These are phyloP conservation scores for Ophioceras dolichostomum DNA, from an alignment of 2,329 filamentous ascomycete species.

Conservation along the genomic window DNA sequence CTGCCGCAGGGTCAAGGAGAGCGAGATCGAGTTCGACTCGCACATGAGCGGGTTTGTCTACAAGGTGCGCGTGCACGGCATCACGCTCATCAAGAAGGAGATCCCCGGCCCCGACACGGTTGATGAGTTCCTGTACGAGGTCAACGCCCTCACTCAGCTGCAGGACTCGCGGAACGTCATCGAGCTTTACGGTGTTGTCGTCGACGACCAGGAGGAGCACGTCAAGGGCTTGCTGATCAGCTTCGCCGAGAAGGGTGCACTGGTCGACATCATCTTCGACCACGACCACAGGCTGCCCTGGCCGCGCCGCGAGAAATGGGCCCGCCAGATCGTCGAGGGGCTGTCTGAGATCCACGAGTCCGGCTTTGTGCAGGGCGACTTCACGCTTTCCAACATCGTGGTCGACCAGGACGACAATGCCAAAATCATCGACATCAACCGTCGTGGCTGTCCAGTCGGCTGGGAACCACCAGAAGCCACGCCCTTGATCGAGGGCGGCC, in stretches of 20 bases:
- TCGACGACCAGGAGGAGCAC: conserved; percentile 59
- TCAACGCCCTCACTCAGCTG: conserved; percentile 81
- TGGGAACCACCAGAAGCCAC: conserved; percentile 95
- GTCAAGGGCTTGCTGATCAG: conserved; percentile 87
- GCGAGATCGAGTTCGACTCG: conserved; percentile 70
- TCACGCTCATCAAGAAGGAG: conserved; percentile 86
- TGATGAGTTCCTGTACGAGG: conserved; percentile 94
- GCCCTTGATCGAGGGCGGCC: conserved; percentile 72
- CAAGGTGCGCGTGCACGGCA: conserved; percentile 62
- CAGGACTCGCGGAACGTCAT: conserved; percentile 67
- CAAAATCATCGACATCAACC: conserved; percentile 97
- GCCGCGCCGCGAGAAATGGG: conserved; percentile 72
- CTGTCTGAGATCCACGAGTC: conserved; percentile 89
- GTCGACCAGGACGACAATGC: conserved; percentile 75
- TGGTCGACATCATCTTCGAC: conserved; percentile 88
- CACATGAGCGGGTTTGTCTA: conserved; percentile 98
- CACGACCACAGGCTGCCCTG: conserved; percentile 51
- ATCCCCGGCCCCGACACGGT: conserved; percentile 92
- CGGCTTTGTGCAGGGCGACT: conserved; percentile 94
- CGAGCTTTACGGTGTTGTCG: conserved; percentile 73
- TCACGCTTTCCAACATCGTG: conserved; percentile 94
- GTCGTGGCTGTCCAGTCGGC: conserved; percentile 89
- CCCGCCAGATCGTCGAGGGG: conserved; percentile 78
- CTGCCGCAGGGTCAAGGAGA: conserved; percentile 55
- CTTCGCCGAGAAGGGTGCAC: conserved; percentile 73